phyloP scores from a whole-genome alignment of 257 asterid genomes.

The Eucommia ulmoides region DNA sequence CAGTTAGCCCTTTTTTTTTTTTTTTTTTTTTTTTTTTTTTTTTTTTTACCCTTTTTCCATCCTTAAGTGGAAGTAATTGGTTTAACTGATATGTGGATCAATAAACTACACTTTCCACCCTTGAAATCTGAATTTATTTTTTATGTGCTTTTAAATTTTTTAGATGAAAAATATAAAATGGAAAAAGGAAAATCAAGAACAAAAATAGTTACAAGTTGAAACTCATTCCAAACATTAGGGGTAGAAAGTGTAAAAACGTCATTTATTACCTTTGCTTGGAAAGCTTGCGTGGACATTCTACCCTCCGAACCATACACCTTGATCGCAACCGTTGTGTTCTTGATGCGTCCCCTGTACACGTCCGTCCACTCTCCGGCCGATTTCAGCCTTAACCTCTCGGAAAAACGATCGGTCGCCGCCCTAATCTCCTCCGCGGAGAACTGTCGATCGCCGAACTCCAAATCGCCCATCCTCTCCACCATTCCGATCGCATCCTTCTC shows the following conservation, averaged over 20 bases:
- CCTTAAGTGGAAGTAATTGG: no score
- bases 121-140: no score
- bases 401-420: conserved; percentile 50
- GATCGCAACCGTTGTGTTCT: conserved; percentile 37
- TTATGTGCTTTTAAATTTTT: no score
- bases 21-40: no score
- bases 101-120: no score
- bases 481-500: conserved; percentile 42
- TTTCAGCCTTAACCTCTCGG: conserved; percentile 35
- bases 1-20: no score
- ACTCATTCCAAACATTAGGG: no score
- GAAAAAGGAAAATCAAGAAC: no score
- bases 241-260: neutral
- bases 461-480: conserved; percentile 17
- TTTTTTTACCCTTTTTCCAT: no score
- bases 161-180: no score
- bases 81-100: no score
- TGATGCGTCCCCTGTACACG: conserved; percentile 36
- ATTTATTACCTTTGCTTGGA: conserved; percentile 24
- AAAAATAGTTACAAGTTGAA: no score
- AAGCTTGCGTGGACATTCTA: conserved; percentile 18
- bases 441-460: conserved; percentile 28
- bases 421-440: conserved; percentile 43
- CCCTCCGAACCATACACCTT: conserved; percentile 21
- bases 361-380: conserved; percentile 28